Evolutionary conservation across 441 rosid genomes (phyloP).

Genomic region (Populus hybrid): DNA sequence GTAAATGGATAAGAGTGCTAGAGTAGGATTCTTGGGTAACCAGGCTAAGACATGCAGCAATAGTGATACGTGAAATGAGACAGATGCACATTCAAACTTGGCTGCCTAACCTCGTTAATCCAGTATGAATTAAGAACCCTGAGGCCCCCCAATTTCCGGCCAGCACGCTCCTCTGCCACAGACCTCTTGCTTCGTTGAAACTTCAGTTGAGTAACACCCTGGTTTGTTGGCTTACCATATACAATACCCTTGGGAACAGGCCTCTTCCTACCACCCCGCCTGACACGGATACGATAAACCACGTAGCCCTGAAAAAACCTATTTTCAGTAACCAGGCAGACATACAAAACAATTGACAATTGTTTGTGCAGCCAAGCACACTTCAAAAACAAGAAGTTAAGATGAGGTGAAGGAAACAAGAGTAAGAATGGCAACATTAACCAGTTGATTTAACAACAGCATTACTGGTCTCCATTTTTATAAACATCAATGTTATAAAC

Average conservation of each 20-base stretch:
- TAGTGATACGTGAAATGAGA: background rate
- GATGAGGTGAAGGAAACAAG: background rate
- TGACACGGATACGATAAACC: slow-evolving; percentile 84
- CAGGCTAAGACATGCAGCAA: background rate
- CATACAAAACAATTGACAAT: background rate
- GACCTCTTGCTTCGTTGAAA: slow-evolving; percentile 97
- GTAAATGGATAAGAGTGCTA: background rate
- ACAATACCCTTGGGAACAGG: slow-evolving; percentile 97
- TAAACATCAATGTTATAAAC: background rate
- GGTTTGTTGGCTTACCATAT: slow-evolving; percentile 98
- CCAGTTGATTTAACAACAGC: background rate
- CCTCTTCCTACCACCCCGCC: slow-evolving; percentile 97
- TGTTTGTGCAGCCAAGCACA: background rate
- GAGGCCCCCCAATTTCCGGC: slow-evolving; percentile 90
- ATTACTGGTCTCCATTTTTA: background rate
- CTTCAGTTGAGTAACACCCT: slow-evolving; percentile 97
- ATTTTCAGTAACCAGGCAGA: background rate
- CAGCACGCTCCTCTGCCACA: slow-evolving; percentile 99
- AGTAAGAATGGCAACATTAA: background rate
- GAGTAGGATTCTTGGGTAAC: background rate
- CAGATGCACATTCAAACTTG: background rate
- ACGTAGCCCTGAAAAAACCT: slow-evolving; percentile 65
- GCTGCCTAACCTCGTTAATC: slow-evolving; percentile 72
- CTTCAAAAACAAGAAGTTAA: background rate
- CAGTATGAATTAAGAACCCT: slow-evolving; percentile 93